Evolutionary conservation across 345 rosid species (phyloP), one percentile per base, ranked within the genome.

Genomic region (Populus deltoides): DNA sequence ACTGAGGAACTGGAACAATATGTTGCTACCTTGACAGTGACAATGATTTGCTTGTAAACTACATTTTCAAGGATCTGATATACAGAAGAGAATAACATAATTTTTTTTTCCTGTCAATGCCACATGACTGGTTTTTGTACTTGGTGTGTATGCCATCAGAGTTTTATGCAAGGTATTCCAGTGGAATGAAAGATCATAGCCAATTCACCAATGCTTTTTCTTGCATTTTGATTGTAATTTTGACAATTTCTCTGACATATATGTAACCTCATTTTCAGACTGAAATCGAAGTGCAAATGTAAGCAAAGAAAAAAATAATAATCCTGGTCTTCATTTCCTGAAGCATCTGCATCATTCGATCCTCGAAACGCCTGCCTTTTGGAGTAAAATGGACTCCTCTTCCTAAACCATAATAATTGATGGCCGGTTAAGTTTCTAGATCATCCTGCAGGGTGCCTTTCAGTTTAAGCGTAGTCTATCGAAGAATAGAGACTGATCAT

Each of bases 351-450:
- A 72, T 80, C 15, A 79, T 82, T 10, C 33, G 59, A 39, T 78
- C 77, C 84, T 83, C 0, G 63, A 61, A 36, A 78, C 5, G 59
- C 84, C 80, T 27, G 81, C 75, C 66, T 66, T 69, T 45, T 69
- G 81, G 75, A 16, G 82, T 76, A 72, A 78, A 86, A 25, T 78
- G 83, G 45, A 83, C 74, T 49, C 88, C 84, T 25, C 78, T 70
- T 45, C 86, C 88, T 86, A 7, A 69, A 55, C 29, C 75, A 41
- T 47, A 66, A 45, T 39, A 77, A 71, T 22, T 43, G 33, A 75
- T 33, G 25, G 2, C 51, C 72, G 49, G 49, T 38, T 41, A 22
- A 36, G 75, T 55, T 35, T 73, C 22, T 35, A 49, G 7, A 47
- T 39, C 49, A 69, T 59, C 65, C 24, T 59, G 15, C 11, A 13